Base-by-base conservation (phyloP, 805 yeast species). In the Candida quercuum region DNA sequence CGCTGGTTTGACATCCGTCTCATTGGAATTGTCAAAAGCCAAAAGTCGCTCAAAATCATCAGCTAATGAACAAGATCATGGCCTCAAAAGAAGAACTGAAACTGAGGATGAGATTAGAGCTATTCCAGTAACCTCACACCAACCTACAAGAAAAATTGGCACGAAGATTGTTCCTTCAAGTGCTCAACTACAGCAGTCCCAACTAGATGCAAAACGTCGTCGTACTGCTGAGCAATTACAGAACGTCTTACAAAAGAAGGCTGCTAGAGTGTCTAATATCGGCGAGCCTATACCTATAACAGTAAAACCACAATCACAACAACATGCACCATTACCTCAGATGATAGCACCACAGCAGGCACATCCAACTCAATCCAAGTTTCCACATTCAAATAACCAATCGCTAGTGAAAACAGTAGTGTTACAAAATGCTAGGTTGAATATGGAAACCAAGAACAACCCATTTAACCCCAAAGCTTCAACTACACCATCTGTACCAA, bases 351-450 rank as follows among this genome's bases (percentile, higher is more conserved):
- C 5, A 13, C 22, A 5, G 9, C 27, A 14, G 18, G 15, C 14
- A 3, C 36, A 23, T 17, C 32, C 18, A 32, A 14, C 27, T 31
- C 28, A 52, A 46, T 29, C 36, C 36, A 27, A 32, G 34, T 17
- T 38, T 39, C 33, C 43, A 6, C 28, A 32, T n/a, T 36, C 53
- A 18, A 46, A 27, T 21, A 42, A 48, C 15, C 52, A 49, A 26
- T 49, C 47, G 4, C 48, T 63, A 35, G 54, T 61, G 60, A 63
- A 57, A 41, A 50, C 60, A 2, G 60, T 66, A 0, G 52, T 60
- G 8, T 23, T 56, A 19, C 63, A 61, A 27, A 54, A 58, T 40
- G 63, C 64, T 2, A 54, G 58, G 28, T 21, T 48, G 28, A 49
- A 46, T 32, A 47, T 38, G 26, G 48, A 48, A 7, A 34, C 27